A percentile compares a stretch with the other conserved stretches of the same genome.
Evolutionary conservation across 495 filamentous ascomycete genomes (phyloP).

Genomic region (Xylaria flabelliformis): DNA sequence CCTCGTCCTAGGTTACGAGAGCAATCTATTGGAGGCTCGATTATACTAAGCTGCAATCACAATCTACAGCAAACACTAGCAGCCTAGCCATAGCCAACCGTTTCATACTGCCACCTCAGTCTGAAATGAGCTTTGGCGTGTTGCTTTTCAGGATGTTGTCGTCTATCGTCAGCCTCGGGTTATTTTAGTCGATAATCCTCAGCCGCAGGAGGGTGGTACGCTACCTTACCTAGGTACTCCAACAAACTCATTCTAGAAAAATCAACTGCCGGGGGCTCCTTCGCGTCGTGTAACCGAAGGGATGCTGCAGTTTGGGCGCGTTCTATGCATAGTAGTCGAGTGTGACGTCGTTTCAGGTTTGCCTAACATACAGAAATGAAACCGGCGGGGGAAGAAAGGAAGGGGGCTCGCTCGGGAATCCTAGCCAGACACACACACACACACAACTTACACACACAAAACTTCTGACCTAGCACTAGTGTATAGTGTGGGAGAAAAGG

Average conservation of each 20-base stretch:
- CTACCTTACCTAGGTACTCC: not conserved
- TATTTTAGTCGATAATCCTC: conserved; percentile 13
- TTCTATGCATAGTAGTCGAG: conserved; percentile 24
- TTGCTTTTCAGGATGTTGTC: conserved; percentile 5
- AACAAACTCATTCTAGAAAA: conserved; percentile 21
- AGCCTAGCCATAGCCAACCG: not conserved
- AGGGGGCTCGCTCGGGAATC: not conserved
- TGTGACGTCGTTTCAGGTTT: conserved; percentile 28
- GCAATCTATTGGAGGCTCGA: conserved; percentile 9
- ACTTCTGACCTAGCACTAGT: not conserved
- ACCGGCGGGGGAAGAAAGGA: conserved; percentile 9
- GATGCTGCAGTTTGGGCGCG: conserved; percentile 8
- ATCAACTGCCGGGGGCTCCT: not conserved
- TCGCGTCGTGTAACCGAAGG: conserved; percentile 22
- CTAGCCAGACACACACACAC: not conserved
- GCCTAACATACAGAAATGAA: conserved; percentile 24
- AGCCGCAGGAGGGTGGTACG: conserved; percentile 14
- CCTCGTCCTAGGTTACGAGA: conserved; percentile 21
- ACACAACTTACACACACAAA: not conserved
- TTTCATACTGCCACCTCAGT: not conserved
- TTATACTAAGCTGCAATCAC: conserved; percentile 1
- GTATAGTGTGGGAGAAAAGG: not conserved
- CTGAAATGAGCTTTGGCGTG: not conserved
- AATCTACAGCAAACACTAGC: conserved; percentile 15
- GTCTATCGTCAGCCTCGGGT: conserved; percentile 15